A percentile compares a stretch with the other conserved stretches of the same genome.
phyloP scores from a whole-genome alignment of 139 green algal genomes.

The Pedinophyceae sp. region DNA sequence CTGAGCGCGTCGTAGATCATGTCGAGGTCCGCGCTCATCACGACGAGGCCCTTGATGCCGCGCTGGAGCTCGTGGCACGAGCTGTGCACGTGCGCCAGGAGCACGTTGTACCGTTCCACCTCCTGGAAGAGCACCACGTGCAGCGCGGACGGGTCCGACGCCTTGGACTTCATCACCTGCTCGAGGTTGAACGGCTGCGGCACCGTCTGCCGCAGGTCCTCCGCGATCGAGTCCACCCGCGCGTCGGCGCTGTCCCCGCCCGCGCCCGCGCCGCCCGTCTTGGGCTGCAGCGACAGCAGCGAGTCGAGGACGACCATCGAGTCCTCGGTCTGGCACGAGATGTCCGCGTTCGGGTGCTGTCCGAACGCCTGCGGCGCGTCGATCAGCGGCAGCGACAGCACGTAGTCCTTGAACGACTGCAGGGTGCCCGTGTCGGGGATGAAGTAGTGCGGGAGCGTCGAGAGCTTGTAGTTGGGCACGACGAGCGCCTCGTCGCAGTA shows the following conservation, averaged over 20 bases:
- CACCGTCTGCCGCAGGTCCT: conserved; percentile 45
- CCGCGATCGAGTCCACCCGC: conserved; percentile 38
- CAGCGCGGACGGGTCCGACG: conserved; percentile 50
- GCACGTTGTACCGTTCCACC: conserved; percentile 72
- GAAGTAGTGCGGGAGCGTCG: conserved; percentile 42
- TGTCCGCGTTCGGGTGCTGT: conserved; percentile 77
- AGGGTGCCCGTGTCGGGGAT: conserved; percentile 48
- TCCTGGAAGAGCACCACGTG: conserved; percentile 79
- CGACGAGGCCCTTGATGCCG: conserved; percentile 67
- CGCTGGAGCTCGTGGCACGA: conserved; percentile 40
- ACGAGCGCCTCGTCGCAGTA: conserved; percentile 66
- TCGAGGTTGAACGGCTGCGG: conserved; percentile 56
- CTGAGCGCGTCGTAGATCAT: conserved; percentile 48
- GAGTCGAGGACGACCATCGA: conserved; percentile 48
- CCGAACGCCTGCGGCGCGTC: conserved; percentile 68
- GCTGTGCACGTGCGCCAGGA: conserved; percentile 38
- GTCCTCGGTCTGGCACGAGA: conserved; percentile 69
- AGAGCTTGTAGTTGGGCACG: conserved; percentile 51
- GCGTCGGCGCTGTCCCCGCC: conserved; percentile 27
- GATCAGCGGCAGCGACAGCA: conserved; percentile 1
- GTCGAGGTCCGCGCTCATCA: conserved; percentile 72
- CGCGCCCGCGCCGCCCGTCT: conserved; percentile 8
- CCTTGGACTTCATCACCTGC: conserved; percentile 52
- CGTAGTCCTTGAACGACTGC: conserved; percentile 25
- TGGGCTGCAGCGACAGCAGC: conserved; percentile 43